These are phyloP conservation scores for Platanus orientalis DNA, from an alignment of 164 flowering plant genomes.

Conservation along the genomic window DNA sequence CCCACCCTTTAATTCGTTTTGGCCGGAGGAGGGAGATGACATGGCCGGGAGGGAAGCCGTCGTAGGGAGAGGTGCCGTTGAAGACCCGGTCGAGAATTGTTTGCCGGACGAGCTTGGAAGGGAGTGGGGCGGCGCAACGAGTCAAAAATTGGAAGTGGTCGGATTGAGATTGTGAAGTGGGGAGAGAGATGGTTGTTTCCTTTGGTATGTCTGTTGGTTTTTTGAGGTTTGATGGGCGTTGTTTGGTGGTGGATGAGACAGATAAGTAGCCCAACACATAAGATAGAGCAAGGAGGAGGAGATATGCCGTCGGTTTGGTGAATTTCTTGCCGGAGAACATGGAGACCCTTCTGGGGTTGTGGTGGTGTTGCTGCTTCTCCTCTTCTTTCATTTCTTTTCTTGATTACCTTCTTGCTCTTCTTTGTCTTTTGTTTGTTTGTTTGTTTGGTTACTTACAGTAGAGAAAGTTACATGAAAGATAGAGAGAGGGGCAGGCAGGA, in stretches of 20 bases:
- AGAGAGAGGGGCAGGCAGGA: no score
- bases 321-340: conserved; percentile 10
- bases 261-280: conserved; percentile 40
- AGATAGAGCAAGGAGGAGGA: conserved; percentile 32
- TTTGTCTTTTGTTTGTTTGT: background rate
- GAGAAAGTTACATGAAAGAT: no score
- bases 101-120: conserved; percentile 31
- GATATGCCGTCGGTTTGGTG: conserved; percentile 15
- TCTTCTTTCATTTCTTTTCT: background rate
- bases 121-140: conserved; percentile 38
- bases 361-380: conserved; percentile 7
- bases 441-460: no score
- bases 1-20: conserved; percentile 60
- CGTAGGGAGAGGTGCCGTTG: conserved; percentile 54
- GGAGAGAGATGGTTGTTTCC: background rate
- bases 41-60: conserved; percentile 46
- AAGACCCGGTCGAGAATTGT: conserved; percentile 42
- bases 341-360: background rate
- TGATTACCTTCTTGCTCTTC: background rate
- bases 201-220: background rate
- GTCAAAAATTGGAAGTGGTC: conserved; percentile 40
- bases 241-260: conserved; percentile 7
- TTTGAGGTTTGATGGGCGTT: background rate
- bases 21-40: conserved; percentile 22
- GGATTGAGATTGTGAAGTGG: conserved; percentile 1